These are phyloP conservation scores for Tetraselmis chui DNA, from an alignment of 139 green algal genomes.

Conservation along the genomic window DNA sequence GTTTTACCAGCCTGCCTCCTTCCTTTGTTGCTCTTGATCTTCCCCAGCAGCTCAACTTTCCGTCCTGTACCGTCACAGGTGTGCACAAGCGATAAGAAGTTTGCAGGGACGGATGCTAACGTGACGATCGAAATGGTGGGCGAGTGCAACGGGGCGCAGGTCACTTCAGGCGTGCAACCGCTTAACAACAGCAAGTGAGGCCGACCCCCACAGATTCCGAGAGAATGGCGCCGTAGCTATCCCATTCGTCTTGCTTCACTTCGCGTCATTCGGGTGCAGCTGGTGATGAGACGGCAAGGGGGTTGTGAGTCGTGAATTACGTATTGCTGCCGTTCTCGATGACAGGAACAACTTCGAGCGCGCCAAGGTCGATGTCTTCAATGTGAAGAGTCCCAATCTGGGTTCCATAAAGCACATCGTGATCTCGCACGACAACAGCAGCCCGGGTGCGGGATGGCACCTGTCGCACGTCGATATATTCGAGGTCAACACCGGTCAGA, in stretches of 20 bases:
- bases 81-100: not conserved
- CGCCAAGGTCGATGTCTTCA: conserved; percentile 1
- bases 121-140: conserved; percentile 31
- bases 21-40: no score
- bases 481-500: conserved; percentile 29
- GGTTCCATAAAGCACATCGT: conserved; percentile 39
- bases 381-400: conserved; percentile 23
- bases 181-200: conserved; percentile 16
- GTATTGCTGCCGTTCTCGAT: no score
- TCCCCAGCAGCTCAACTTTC: no score
- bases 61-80: no score
- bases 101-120: conserved; percentile 34
- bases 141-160: conserved; percentile 15
- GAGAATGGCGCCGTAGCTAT: no score
- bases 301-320: no score
- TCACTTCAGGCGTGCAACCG: conserved; percentile 3
- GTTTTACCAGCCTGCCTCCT: no score
- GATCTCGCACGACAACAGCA: conserved; percentile 44
- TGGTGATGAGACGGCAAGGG: no score
- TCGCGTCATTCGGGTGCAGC: no score
- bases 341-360: conserved; percentile 47
- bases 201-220: no score
- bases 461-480: conserved; percentile 35
- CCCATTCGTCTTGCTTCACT: no score
- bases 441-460: conserved; percentile 31